phyloP scores from a whole-genome alignment of 169 alveolate genomes.

The Eimeria falciformis region DNA sequence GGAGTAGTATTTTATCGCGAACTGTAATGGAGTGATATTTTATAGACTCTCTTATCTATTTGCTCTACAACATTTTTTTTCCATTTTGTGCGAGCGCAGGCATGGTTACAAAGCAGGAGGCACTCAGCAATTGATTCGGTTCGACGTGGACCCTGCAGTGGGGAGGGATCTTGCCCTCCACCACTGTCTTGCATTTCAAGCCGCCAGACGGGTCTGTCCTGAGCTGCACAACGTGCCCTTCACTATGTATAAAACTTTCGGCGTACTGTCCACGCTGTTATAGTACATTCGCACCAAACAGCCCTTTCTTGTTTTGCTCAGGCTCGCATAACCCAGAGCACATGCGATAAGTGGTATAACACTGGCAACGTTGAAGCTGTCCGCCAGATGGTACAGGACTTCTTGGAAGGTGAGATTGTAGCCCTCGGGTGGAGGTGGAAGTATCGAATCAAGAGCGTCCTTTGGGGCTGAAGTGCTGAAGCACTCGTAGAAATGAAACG shows the following conservation, averaged over 20 bases:
- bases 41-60: neutral
- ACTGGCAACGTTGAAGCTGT: constrained; percentile 28
- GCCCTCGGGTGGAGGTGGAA: too few relatives aligned
- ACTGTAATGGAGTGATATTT: too few relatives aligned
- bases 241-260: neutral
- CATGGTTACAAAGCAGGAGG: constrained; percentile 19
- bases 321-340: constrained; percentile 21
- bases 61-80: too few relatives aligned
- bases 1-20: too few relatives aligned
- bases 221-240: too few relatives aligned
- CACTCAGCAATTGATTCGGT: constrained; percentile 48
- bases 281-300: neutral
- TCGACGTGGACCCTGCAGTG: constrained; percentile 72
- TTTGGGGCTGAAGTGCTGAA: too few relatives aligned
- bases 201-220: neutral
- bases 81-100: neutral
- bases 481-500: too few relatives aligned
- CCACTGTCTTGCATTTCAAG: constrained; percentile 56
- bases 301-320: neutral
- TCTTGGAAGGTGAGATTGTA: constrained; percentile 14
- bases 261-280: neutral
- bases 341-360: constrained; percentile 4
- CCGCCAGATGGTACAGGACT: constrained; percentile 27
- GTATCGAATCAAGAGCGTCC: too few relatives aligned
- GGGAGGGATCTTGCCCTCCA: constrained; percentile 67